A percentile compares a stretch with the other conserved stretches of the same genome.
phyloP scores from a whole-genome alignment of 306 rosid species.

The Cucurbita maxima region DNA sequence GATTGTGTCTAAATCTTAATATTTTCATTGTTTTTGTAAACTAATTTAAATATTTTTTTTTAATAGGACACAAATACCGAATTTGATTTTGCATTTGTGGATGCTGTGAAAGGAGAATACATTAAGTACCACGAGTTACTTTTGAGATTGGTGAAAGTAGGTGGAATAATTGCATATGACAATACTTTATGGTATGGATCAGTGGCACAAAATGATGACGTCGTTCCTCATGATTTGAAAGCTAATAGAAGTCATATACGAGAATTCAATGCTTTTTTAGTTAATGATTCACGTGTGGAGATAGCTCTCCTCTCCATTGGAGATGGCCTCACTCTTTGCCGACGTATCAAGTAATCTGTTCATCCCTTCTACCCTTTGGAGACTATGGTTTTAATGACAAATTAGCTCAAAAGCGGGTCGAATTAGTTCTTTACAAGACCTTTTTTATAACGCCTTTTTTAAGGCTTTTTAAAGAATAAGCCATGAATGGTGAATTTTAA shows the following conservation, averaged over 20 bases:
- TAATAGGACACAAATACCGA: slow-evolving; percentile 18
- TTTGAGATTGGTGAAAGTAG: slow-evolving; percentile 32
- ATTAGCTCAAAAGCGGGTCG: too few species aligned
- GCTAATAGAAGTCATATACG: neutral
- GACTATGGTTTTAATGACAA: too few species aligned
- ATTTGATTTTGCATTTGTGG: slow-evolving; percentile 50
- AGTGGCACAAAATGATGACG: slow-evolving; percentile 10
- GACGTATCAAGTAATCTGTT: neutral
- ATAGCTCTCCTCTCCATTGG: neutral
- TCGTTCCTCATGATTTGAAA: neutral
- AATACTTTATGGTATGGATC: slow-evolving; percentile 51
- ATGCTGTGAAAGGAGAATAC: slow-evolving; percentile 26
- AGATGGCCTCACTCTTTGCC: neutral
- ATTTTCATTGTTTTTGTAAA: too few species aligned
- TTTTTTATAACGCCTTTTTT: too few species aligned
- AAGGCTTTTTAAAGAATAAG: too few species aligned
- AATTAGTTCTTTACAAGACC: too few species aligned
- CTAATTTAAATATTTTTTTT: too few species aligned
- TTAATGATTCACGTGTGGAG: neutral
- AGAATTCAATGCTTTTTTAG: neutral
- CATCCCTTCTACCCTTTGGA: too few species aligned
- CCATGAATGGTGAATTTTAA: too few species aligned
- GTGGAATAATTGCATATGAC: slow-evolving; percentile 45
- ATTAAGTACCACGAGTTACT: slow-evolving; percentile 33
- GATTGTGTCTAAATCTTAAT: too few species aligned